These are phyloP conservation scores for Beauveria sp. DNA, from an alignment of 2,329 filamentous ascomycete species.

Conservation along the genomic window DNA sequence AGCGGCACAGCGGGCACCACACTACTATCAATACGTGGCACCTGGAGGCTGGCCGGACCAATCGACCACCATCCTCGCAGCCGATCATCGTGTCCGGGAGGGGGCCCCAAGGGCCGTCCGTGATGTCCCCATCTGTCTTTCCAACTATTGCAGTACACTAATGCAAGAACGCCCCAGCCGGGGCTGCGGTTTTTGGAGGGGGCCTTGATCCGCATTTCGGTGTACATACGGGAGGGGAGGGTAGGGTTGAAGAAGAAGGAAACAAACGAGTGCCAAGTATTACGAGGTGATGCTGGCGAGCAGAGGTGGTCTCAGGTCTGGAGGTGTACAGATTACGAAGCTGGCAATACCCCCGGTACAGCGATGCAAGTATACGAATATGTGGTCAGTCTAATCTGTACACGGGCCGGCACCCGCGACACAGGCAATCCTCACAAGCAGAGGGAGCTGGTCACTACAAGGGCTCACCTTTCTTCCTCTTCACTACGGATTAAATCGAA, in stretches of 20 bases:
- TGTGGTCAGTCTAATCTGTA: not conserved
- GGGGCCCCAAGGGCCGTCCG: not conserved
- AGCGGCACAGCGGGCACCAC: not conserved
- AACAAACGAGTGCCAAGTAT: no score
- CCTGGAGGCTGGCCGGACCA: not conserved
- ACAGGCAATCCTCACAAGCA: not conserved
- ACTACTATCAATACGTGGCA: not conserved
- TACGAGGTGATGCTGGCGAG: not conserved
- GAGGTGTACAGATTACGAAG: not conserved
- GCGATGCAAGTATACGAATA: not conserved
- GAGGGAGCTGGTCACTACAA: not conserved
- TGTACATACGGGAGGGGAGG: not conserved
- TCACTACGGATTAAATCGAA: not conserved
- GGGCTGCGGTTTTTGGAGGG: not conserved
- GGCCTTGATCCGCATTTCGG: not conserved
- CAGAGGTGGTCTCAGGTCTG: not conserved
- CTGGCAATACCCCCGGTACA: not conserved
- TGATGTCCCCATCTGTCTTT: not conserved
- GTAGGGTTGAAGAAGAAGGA: not conserved
- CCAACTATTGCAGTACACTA: not conserved
- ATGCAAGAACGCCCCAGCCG: not conserved
- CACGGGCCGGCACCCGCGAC: not conserved
- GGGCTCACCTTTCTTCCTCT: not conserved
- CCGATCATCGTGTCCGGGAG: constrained; percentile 3
- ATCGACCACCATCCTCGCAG: not conserved